phyloP scores from a whole-genome alignment of 2,329 filamentous ascomycete species.

The Dactylellina leptospora region DNA sequence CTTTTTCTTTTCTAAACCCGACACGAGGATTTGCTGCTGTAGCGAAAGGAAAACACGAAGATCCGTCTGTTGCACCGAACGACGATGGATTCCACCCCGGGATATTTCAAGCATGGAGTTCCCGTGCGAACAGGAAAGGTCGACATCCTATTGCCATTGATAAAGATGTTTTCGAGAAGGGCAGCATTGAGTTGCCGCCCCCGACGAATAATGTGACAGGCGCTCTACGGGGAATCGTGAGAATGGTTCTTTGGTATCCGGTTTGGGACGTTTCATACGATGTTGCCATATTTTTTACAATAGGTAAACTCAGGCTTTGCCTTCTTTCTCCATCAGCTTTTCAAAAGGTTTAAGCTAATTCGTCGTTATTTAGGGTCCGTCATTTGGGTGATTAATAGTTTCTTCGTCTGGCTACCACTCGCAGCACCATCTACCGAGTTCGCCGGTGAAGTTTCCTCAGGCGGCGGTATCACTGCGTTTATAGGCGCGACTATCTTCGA shows the following conservation, averaged over 20 bases:
- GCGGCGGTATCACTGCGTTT: conserved; percentile 71
- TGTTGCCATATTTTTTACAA: conserved; percentile 66
- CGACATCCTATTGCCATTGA: conserved; percentile 3
- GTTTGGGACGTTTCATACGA: conserved; percentile 69
- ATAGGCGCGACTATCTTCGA: conserved; percentile 75
- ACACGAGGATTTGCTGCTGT: conserved; percentile 2
- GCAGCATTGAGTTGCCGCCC: conserved; percentile 54
- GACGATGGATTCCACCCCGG: background rate
- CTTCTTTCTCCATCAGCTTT: background rate
- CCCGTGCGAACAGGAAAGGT: conserved; percentile 9
- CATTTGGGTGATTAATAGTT: conserved; percentile 68
- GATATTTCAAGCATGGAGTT: conserved; percentile 3
- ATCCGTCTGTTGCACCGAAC: background rate
- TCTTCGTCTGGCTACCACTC: conserved; percentile 72
- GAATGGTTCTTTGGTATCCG: conserved; percentile 66
- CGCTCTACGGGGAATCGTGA: conserved; percentile 60
- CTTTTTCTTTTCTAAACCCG: conserved; percentile 1
- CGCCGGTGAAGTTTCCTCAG: conserved; percentile 65
- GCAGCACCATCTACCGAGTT: conserved; percentile 67
- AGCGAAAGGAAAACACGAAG: background rate
- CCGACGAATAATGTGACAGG: conserved; percentile 59
- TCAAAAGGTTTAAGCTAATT: conserved; percentile 57
- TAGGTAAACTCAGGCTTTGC: conserved; percentile 57
- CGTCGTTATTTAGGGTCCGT: conserved; percentile 58
- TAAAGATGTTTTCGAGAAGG: background rate